These are phyloP conservation scores for Rickenella mellea DNA, from an alignment of 768 basidiomycete genomes.

Conservation along the genomic window DNA sequence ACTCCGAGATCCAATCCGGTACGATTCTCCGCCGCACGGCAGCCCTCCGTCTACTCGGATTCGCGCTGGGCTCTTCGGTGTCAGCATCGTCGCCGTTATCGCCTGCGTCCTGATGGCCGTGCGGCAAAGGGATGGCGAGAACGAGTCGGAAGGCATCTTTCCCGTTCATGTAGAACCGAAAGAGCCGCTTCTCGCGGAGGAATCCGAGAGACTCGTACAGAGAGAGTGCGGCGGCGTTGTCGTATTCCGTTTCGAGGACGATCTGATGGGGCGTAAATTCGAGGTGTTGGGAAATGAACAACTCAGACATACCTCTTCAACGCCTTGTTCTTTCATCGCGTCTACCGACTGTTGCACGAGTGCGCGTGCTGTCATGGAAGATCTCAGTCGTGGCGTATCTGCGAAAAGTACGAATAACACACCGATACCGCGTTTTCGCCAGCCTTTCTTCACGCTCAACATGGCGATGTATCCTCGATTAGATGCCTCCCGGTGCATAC, in stretches of 20 bases:
- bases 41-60: not conserved
- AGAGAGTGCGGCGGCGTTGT: slow-evolving; percentile 80
- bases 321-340: slow-evolving; percentile 74
- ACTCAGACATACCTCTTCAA: slow-evolving; percentile 66
- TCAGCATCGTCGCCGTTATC: not conserved
- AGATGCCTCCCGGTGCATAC: slow-evolving; percentile 61
- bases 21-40: not conserved
- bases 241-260: slow-evolving; percentile 92
- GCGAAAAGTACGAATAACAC: slow-evolving; percentile 20
- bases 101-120: not conserved
- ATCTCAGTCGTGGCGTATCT: slow-evolving; percentile 7
- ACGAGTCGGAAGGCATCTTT: slow-evolving; percentile 91
- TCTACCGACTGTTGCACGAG: slow-evolving; percentile 78
- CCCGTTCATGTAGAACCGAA: slow-evolving; percentile 93
- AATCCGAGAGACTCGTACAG: slow-evolving; percentile 92
- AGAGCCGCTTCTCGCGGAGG: slow-evolving; percentile 88
- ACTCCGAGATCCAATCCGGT: not conserved
- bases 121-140: slow-evolving; percentile 39
- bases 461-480: slow-evolving; percentile 97
- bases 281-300: not conserved
- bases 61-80: not conserved
- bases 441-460: slow-evolving; percentile 81
- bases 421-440: slow-evolving; percentile 91
- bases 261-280: slow-evolving; percentile 37
- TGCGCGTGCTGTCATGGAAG: slow-evolving; percentile 54